These are phyloP conservation scores for Aspergillus sp. DNA, from an alignment of 2,329 filamentous ascomycete genomes.

Conservation along the genomic window DNA sequence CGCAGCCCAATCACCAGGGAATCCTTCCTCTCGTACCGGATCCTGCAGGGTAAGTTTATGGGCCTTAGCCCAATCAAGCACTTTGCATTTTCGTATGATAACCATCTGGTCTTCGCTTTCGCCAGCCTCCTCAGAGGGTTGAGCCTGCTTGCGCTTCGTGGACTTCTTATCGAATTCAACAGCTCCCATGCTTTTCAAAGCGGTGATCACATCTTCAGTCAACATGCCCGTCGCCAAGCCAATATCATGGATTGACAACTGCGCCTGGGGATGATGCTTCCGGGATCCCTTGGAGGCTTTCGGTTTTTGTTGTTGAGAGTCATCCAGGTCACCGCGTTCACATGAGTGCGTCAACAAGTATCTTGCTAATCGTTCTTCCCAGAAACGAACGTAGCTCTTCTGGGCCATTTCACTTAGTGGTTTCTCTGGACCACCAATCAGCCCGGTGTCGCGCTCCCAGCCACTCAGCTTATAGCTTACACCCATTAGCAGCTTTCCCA, in stretches of 20 bases:
- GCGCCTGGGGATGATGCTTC: slow-evolving; percentile 36
- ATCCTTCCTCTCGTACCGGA: slow-evolving; percentile 66
- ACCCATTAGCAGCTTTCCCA: slow-evolving; percentile 84
- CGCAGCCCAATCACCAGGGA: slow-evolving; percentile 58
- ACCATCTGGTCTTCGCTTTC: slow-evolving; percentile 24
- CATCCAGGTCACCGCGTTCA: slow-evolving; percentile 18
- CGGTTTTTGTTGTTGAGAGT: slow-evolving; percentile 22
- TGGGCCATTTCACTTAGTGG: slow-evolving; percentile 79
- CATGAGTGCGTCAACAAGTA: slow-evolving; percentile 41
- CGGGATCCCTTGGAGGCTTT: slow-evolving; percentile 33
- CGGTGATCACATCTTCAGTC: slow-evolving; percentile 70
- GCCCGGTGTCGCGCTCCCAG: slow-evolving; percentile 55
- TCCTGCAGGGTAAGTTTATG: slow-evolving; percentile 56
- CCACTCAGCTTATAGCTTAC: slow-evolving; percentile 86
- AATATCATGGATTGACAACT: slow-evolving; percentile 61
- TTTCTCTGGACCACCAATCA: slow-evolving; percentile 87
- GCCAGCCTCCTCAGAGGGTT: slow-evolving; percentile 15
- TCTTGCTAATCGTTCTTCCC: slow-evolving; percentile 75
- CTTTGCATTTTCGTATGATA: slow-evolving; percentile 48
- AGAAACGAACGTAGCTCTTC: slow-evolving; percentile 75
- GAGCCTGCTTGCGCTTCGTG: slow-evolving; percentile 46
- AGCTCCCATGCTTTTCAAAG: slow-evolving; percentile 72
- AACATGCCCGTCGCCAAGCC: slow-evolving; percentile 74
- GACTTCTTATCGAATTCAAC: slow-evolving; percentile 44
- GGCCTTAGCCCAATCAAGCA: slow-evolving; percentile 59